Evolutionary conservation across 2,329 filamentous ascomycete genomes (phyloP).

Genomic region (Colletotrichum paranaense): DNA sequence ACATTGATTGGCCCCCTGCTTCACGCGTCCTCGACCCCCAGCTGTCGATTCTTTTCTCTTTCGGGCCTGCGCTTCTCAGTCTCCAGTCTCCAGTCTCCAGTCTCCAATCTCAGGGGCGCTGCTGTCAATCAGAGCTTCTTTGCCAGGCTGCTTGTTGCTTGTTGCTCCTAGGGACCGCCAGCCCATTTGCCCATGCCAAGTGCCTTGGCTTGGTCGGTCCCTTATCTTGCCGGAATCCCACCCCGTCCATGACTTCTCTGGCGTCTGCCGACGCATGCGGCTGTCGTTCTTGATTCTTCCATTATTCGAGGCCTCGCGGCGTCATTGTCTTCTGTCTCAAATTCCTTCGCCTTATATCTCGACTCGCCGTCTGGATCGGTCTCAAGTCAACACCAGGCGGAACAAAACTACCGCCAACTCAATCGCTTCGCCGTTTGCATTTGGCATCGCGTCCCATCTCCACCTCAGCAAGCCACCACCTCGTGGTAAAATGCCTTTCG

Average conservation of each 20-base stretch:
- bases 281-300: background rate
- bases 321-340: background rate
- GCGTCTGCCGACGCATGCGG: conserved; percentile 4
- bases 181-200: background rate
- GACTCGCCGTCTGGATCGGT: background rate
- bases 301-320: conserved; percentile 5
- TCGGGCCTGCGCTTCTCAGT: background rate
- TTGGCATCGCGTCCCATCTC: background rate
- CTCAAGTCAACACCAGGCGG: background rate
- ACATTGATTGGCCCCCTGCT: conserved; percentile 14
- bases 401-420: background rate
- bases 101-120: conserved; percentile 10
- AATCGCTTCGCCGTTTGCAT: conserved; percentile 7
- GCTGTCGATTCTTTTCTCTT: conserved; percentile 15
- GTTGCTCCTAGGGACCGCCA: background rate
- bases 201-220: background rate
- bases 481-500: conserved; percentile 8
- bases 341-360: background rate
- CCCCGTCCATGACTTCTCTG: background rate
- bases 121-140: background rate
- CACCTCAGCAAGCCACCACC: conserved; percentile 17
- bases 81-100: background rate
- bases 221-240: background rate
- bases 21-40: background rate
- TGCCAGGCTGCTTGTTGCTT: background rate